These are phyloP conservation scores for Penicillium palitans DNA, from an alignment of 2,329 filamentous ascomycete genomes.

Conservation along the genomic window DNA sequence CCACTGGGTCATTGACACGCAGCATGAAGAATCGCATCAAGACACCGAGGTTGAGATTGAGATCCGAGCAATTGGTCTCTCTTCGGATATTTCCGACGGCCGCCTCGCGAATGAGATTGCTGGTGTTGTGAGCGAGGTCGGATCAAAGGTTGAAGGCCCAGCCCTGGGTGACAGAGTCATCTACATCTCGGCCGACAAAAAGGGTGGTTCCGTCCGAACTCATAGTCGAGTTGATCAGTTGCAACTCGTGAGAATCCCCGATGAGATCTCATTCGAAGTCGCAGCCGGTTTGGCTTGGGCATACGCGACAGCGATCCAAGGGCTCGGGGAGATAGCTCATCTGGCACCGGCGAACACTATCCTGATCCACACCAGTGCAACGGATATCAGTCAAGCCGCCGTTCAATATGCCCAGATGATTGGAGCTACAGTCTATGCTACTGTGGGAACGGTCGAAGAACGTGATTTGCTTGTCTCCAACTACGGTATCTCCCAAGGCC, in stretches of 20 bases:
- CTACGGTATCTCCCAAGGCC: conserved; percentile 12
- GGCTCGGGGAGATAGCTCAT: conserved; percentile 11
- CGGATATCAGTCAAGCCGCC: conserved; percentile 24
- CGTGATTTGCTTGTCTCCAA: conserved; percentile 9
- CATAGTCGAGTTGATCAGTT: conserved; percentile 4
- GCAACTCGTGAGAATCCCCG: conserved; percentile 8
- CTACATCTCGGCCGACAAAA: background rate
- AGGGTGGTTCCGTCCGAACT: conserved; percentile 10
- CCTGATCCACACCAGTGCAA: conserved; percentile 23
- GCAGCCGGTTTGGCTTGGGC: conserved; percentile 16
- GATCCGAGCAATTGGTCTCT: conserved; percentile 15
- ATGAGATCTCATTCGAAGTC: conserved; percentile 7
- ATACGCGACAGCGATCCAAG: conserved; percentile 14
- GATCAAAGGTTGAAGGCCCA: conserved; percentile 5
- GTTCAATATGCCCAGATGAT: conserved; percentile 25
- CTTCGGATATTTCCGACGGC: background rate
- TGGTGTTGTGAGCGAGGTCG: conserved; percentile 15
- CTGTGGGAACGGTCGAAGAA: conserved; percentile 17
- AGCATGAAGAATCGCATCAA: background rate
- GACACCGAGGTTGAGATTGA: conserved; percentile 15
- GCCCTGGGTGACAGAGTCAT: conserved; percentile 17
- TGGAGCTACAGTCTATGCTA: conserved; percentile 16
- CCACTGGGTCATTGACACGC: conserved; percentile 11
- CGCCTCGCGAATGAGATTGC: conserved; percentile 15
- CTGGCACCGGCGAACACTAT: conserved; percentile 11